A percentile compares a stretch with the other conserved stretches of the same genome.
phyloP scores from a whole-genome alignment of 305 asterid genomes.

The Fraxinus angustifolia region DNA sequence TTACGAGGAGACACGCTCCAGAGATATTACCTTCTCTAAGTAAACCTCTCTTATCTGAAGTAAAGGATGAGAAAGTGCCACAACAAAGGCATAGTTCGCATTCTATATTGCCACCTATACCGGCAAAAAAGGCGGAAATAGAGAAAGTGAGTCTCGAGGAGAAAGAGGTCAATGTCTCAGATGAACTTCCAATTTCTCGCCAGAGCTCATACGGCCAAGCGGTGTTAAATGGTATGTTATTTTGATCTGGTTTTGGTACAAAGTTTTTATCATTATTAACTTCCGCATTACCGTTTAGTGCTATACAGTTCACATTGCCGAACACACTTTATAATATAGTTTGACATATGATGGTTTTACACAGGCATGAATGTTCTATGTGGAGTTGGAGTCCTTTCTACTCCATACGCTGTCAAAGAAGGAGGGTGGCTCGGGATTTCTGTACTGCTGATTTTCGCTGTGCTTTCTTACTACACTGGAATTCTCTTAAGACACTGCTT shows the following conservation, averaged over 20 bases:
- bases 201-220: slow-evolving; percentile 74
- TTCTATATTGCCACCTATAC: slow-evolving; percentile 62
- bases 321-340: neutral
- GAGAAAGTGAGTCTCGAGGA: slow-evolving; percentile 41
- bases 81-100: slow-evolving; percentile 63
- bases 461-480: slow-evolving; percentile 87
- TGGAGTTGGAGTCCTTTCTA: slow-evolving; percentile 94
- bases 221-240: slow-evolving; percentile 61
- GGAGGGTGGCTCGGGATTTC: slow-evolving; percentile 95
- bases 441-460: slow-evolving; percentile 54
- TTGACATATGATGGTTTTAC: neutral
- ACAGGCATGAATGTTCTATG: slow-evolving; percentile 81
- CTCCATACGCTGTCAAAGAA: slow-evolving; percentile 88
- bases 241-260: neutral
- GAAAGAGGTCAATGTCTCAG: slow-evolving; percentile 43
- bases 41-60: slow-evolving; percentile 56
- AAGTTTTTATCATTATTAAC: neutral
- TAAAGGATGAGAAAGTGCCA: slow-evolving; percentile 40
- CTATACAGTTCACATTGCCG: neutral
- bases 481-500: slow-evolving; percentile 67
- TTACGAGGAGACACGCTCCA: slow-evolving; percentile 70
- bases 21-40: slow-evolving; percentile 63
- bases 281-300: neutral
- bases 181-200: slow-evolving; percentile 49
- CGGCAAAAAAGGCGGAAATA: slow-evolving; percentile 44